These are phyloP conservation scores for Plasmodium cynomolgi DNA, from an alignment of 169 alveolate species.

Conservation along the genomic window DNA sequence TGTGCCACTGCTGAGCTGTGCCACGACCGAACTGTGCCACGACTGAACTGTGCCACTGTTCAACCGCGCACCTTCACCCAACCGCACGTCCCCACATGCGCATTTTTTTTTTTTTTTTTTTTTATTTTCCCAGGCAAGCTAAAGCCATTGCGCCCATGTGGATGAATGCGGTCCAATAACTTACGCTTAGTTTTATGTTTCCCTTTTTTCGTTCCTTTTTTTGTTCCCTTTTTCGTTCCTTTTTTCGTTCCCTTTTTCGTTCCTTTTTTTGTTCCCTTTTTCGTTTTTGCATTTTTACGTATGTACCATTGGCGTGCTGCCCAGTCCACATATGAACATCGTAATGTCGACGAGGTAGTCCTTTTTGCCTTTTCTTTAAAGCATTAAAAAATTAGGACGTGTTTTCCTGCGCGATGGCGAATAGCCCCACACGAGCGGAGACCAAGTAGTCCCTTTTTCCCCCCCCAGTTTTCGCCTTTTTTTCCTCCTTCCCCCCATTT, in stretches of 20 bases:
- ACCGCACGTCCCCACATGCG: background rate
- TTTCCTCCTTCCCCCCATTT: background rate
- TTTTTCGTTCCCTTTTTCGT: background rate
- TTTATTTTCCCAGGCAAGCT: background rate
- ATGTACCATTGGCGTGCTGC: background rate
- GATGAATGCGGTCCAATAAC: background rate
- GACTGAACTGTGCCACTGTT: background rate
- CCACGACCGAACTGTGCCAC: background rate
- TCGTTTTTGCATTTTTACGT: background rate
- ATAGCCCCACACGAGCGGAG: background rate
- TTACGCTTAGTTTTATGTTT: background rate
- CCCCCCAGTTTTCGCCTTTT: background rate
- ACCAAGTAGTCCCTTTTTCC: background rate
- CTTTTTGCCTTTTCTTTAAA: background rate
- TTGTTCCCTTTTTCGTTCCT: background rate
- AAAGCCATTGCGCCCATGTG: background rate
- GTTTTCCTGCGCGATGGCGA: background rate
- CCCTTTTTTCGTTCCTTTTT: background rate
- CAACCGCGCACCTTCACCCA: background rate
- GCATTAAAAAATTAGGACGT: background rate
- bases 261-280: background rate
- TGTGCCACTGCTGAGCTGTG: background rate
- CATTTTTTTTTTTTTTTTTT: background rate
- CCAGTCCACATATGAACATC: background rate
- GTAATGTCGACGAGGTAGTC: background rate